Evolutionary conservation across 257 asterid genomes (phyloP).

Genomic region (Oldenlandia corymbosa): DNA sequence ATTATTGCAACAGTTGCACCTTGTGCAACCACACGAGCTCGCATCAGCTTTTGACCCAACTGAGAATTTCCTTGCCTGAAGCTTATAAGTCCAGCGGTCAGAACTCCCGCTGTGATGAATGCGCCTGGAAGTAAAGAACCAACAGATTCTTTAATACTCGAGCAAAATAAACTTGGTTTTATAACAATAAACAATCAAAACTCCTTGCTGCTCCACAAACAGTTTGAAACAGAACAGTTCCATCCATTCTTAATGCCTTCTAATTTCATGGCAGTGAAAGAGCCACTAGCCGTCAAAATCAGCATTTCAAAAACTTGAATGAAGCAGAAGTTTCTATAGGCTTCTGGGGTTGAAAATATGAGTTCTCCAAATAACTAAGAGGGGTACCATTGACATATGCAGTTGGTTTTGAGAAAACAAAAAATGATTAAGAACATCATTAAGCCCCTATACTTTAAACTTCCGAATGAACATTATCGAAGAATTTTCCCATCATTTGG

Average conservation of each 20-base stretch:
- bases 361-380: not conserved
- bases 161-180: not conserved
- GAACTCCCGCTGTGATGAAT: slow-evolving; percentile 86
- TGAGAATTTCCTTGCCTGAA: slow-evolving; percentile 77
- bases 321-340: no score
- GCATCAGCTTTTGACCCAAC: slow-evolving; percentile 88
- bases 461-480: no score
- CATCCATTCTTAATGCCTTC: not conserved
- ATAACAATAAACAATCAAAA: not conserved
- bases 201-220: not conserved
- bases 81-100: slow-evolving; percentile 81
- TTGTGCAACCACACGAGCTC: slow-evolving; percentile 98
- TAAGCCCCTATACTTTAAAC: not conserved
- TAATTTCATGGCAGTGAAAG: not conserved
- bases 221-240: not conserved
- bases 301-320: no score
- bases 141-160: not conserved
- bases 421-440: not conserved
- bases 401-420: not conserved
- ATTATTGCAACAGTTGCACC: slow-evolving; percentile 93
- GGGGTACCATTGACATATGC: not conserved
- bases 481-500: not conserved
- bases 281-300: no score
- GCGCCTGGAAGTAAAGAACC: slow-evolving; percentile 58
- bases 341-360: no score